Percentiles rank a stretch among this genome's conserved stretches.
Conservation (phyloP, 371 early-diverging fungal genomes). For the Syncephalastrum sp. region DNA sequence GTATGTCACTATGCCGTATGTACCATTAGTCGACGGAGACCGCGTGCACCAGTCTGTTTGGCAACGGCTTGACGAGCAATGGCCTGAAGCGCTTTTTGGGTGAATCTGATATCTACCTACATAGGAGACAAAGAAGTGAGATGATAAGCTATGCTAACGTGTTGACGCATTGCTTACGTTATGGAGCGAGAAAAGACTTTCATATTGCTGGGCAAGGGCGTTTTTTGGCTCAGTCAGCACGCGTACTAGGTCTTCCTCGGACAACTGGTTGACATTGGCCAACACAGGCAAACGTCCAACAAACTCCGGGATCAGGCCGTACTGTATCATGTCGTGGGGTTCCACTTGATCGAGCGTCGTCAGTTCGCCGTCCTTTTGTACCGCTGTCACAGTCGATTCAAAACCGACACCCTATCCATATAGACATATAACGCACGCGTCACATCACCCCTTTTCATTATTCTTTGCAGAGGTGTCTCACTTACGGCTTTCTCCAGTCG, state of each 20-base stretch:
- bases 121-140: conserved; percentile 1
- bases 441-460: neutral
- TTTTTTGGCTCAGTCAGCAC: conserved; percentile 78
- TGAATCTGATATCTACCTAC: conserved; percentile 57
- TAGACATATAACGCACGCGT: neutral
- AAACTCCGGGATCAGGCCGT: conserved; percentile 85
- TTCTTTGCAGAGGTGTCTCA: neutral
- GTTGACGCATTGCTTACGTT: conserved; percentile 27
- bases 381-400: neutral
- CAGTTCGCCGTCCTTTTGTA: neutral
- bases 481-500: conserved; percentile 60
- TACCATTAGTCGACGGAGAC: conserved; percentile 75
- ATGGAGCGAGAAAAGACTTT: conserved; percentile 61
- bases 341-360: conserved; percentile 61
- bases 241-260: conserved; percentile 61
- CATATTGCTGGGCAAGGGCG: conserved; percentile 74
- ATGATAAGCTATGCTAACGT: neutral
- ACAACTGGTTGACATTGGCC: conserved; percentile 64
- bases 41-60: conserved; percentile 82
- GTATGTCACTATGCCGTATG: neutral
- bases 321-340: conserved; percentile 74
- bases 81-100: conserved; percentile 55
- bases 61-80: conserved; percentile 70
- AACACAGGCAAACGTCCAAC: conserved; percentile 80
- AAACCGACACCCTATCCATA: conserved; percentile 1